Conservation (phyloP, 495 filamentous ascomycete genomes). For the Penicillium diatomitis region DNA sequence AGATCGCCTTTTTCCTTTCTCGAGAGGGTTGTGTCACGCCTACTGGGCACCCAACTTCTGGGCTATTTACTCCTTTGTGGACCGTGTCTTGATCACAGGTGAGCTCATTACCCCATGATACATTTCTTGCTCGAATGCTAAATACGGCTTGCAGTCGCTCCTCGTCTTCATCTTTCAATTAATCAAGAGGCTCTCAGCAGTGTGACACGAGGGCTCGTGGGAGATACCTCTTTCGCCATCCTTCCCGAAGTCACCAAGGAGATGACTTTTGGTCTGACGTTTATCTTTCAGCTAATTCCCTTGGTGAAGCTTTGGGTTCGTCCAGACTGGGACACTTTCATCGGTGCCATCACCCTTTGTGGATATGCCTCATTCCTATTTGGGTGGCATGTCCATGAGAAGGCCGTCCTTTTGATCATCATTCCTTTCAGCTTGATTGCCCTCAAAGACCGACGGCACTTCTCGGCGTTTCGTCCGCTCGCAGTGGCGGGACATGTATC, state of each 20-base stretch:
- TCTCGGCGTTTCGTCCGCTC: slow-evolving; percentile 84
- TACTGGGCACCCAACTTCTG: slow-evolving; percentile 98
- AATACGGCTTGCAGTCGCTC: slow-evolving; percentile 51
- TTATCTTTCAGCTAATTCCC: slow-evolving; percentile 72
- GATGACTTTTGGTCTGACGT: slow-evolving; percentile 71
- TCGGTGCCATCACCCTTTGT: slow-evolving; percentile 86
- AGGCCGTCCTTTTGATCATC: slow-evolving; percentile 88
- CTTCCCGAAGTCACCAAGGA: slow-evolving; percentile 77
- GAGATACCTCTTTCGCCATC: slow-evolving; percentile 91
- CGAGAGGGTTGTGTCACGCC: slow-evolving; percentile 85
- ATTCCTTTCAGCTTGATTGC: slow-evolving; percentile 94
- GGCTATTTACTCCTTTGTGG: slow-evolving; percentile 91
- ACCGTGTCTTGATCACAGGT: slow-evolving; percentile 75
- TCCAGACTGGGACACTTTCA: slow-evolving; percentile 79
- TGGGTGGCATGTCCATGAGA: slow-evolving; percentile 98
- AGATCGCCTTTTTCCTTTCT: slow-evolving; percentile 85
- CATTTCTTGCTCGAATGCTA: slow-evolving; percentile 10
- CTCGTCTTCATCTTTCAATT: slow-evolving; percentile 62
- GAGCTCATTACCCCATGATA: slow-evolving; percentile 14
- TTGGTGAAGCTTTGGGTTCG: slow-evolving; percentile 72
- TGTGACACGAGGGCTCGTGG: slow-evolving; percentile 85
- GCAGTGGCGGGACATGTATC: slow-evolving; percentile 92
- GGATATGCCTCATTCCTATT: slow-evolving; percentile 96
- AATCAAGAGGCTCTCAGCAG: slow-evolving; percentile 69
- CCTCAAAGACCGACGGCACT: slow-evolving; percentile 81